These are phyloP conservation scores for Paspalum vaginatum DNA, from an alignment of 176 grass and related monocot genomes.

Conservation along the genomic window DNA sequence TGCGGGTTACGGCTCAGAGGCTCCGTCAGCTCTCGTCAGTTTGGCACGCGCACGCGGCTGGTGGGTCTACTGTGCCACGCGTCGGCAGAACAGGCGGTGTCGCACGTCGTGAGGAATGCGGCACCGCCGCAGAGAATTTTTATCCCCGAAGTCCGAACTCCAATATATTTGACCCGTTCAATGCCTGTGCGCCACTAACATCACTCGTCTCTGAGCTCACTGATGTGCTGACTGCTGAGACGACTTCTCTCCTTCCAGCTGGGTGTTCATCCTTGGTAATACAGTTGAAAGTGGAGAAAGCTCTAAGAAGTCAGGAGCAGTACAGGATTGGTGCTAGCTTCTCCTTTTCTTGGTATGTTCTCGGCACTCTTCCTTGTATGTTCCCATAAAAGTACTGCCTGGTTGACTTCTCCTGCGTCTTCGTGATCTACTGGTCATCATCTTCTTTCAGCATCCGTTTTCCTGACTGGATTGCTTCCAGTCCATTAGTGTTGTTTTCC, in stretches of 20 bases:
- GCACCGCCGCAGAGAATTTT: no score
- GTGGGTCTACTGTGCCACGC: no score
- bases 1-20: no score
- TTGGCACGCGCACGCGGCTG: no score
- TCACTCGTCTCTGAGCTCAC: no score
- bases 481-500: conserved; percentile 9
- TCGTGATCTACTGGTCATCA: not conserved
- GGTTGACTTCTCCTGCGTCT: conserved; percentile 10
- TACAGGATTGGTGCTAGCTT: not conserved
- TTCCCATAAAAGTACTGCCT: not conserved
- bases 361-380: not conserved
- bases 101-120: no score
- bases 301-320: conserved; percentile 15
- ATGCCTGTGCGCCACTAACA: no score
- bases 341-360: conserved; percentile 33
- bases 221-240: no score
- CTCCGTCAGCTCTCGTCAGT: no score
- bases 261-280: not conserved
- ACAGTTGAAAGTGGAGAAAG: not conserved
- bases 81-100: no score
- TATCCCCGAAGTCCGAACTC: no score
- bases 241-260: not conserved
- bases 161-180: no score
- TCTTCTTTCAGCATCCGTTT: conserved; percentile 5
- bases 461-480: conserved; percentile 19